A percentile compares a stretch with the other conserved stretches of the same genome.
Conservation (phyloP, 768 basidiomycete species). For the Vishniacozyma victoriae region DNA sequence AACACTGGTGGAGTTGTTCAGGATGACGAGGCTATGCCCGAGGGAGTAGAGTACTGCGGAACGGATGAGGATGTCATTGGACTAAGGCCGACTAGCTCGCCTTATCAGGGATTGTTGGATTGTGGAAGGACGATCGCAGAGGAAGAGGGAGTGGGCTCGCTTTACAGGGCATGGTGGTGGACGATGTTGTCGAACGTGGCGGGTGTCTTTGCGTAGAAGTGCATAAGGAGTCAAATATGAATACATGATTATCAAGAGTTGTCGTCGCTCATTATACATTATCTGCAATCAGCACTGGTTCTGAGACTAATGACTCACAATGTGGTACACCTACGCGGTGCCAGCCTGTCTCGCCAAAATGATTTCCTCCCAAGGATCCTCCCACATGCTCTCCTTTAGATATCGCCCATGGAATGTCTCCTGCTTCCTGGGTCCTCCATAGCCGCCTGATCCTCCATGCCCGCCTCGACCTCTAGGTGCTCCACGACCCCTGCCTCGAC, state of each 20-base stretch:
- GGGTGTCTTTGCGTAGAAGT: slow-evolving; percentile 19
- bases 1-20: slow-evolving; percentile 24
- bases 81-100: slow-evolving; percentile 42
- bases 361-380: slow-evolving; percentile 33
- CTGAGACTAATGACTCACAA: no score
- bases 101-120: slow-evolving; percentile 43
- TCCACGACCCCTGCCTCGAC: slow-evolving; percentile 2
- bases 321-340: no score
- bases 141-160: slow-evolving; percentile 40
- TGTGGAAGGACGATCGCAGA: slow-evolving; percentile 41
- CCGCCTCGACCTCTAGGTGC: slow-evolving; percentile 5
- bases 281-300: no score
- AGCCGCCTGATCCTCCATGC: slow-evolving; percentile 1
- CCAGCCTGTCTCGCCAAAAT: no score
- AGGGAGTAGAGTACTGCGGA: slow-evolving; percentile 41
- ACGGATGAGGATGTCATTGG: slow-evolving; percentile 46
- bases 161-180: slow-evolving; percentile 46
- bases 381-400: slow-evolving; percentile 17
- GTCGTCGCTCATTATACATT: no score
- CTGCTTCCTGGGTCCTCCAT: neutral
- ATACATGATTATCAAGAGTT: neutral
- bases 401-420: neutral
- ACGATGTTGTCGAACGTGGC: slow-evolving; percentile 40
- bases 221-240: neutral
- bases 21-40: slow-evolving; percentile 27